Conservation (phyloP, 176 grass and related monocot species). For the Ampelocalamus luodianensis region DNA sequence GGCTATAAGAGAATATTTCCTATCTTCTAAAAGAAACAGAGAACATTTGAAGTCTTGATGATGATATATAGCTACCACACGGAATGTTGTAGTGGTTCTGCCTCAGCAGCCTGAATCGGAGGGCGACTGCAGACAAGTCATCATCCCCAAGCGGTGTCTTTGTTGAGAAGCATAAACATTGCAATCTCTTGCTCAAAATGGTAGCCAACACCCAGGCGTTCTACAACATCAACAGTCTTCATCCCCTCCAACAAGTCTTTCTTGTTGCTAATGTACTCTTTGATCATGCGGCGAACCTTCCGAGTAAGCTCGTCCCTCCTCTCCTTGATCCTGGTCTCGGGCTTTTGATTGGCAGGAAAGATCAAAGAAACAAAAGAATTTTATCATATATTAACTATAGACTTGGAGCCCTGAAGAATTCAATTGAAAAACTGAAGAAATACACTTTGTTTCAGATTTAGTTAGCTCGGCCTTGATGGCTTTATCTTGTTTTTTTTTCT, state of each 20-base stretch:
- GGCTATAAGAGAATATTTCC: too few relatives aligned
- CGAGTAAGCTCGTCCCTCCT: neutral
- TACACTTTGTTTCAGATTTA: too few relatives aligned
- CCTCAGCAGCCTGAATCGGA: slow-evolving; percentile 18
- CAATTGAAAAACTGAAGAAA: too few relatives aligned
- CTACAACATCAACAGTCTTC: neutral
- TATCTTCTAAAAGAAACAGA: too few relatives aligned
- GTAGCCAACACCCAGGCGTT: slow-evolving; percentile 17
- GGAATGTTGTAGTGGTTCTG: neutral
- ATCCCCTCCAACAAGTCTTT: neutral
- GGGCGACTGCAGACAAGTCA: neutral
- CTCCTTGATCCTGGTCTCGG: neutral
- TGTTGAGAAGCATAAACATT: neutral
- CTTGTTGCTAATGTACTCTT: neutral
- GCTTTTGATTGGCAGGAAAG: neutral
- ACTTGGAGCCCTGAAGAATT: too few relatives aligned
- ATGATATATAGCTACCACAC: too few relatives aligned
- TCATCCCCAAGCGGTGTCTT: too few relatives aligned
- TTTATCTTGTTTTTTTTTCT: too few relatives aligned
- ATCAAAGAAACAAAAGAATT: too few relatives aligned
- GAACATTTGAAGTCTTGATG: too few relatives aligned
- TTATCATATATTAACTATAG: too few relatives aligned
- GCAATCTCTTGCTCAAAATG: slow-evolving; percentile 6
- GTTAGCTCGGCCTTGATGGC: too few relatives aligned
- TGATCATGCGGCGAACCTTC: neutral